phyloP scores from a whole-genome alignment of 2,329 filamentous ascomycete species.

The Endocalyx cinctus region DNA sequence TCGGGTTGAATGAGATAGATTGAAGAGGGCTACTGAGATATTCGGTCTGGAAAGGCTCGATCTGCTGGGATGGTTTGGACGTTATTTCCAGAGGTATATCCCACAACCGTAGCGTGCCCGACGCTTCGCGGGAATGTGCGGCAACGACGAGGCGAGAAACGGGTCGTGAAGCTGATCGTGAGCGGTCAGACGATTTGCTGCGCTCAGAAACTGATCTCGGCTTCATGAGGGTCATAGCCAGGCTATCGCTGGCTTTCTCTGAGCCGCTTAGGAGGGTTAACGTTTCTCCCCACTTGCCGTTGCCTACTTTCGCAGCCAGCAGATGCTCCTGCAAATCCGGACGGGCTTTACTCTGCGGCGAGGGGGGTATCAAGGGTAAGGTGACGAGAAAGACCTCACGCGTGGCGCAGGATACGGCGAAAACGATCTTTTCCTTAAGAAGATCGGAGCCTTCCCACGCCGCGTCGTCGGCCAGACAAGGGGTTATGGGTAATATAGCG shows the following conservation, averaged over 20 bases:
- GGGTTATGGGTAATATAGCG: constrained; percentile 49
- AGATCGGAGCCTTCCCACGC: constrained; percentile 41
- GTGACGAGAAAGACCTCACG: constrained; percentile 54
- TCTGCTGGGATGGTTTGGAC: constrained; percentile 26
- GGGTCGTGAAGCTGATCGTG: constrained; percentile 22
- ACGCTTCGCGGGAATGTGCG: constrained; percentile 55
- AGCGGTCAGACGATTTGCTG: constrained; percentile 35
- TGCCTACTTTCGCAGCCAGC: constrained; percentile 50
- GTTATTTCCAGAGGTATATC: constrained; percentile 46
- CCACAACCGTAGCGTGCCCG: constrained; percentile 55
- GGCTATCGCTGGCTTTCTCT: constrained; percentile 45
- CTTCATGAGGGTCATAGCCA: constrained; percentile 50
- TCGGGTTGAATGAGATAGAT: constrained; percentile 57
- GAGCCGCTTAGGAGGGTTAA: constrained; percentile 51
- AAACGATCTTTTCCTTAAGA: constrained; percentile 55
- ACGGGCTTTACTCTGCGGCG: constrained; percentile 53
- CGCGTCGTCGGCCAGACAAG: constrained; percentile 45
- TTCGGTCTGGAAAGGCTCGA: constrained; percentile 56
- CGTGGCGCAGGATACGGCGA: constrained; percentile 55
- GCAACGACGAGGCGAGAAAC: constrained; percentile 50
- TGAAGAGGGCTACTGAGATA: constrained; percentile 51
- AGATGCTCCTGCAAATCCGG: constrained; percentile 48
- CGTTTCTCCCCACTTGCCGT: constrained; percentile 60
- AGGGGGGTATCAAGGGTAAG: constrained; percentile 57
- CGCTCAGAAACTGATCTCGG: constrained; percentile 29